Evolutionary conservation across 306 rosid genomes (phyloP), one percentile per base, ranked within the genome.

Genomic region (Quillaja saponaria): DNA sequence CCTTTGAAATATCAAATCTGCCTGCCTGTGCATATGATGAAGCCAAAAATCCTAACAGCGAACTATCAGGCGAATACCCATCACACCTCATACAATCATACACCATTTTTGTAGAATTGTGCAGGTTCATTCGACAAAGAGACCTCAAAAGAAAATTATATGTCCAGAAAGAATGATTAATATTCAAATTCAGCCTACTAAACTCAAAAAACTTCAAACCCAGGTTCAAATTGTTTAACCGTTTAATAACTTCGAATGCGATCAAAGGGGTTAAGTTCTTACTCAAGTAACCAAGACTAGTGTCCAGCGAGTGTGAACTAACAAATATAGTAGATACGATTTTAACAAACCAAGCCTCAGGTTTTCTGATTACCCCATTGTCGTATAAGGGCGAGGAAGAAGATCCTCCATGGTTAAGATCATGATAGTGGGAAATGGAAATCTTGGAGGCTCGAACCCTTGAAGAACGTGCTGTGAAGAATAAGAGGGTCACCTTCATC

Each of bases 311-410:
- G 63, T 73, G 71, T 25, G 81, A 81, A 33, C 81, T 78, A 63
- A 84, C 68, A 69, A 87, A 84, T 25, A 87, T 74, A 28, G 96
- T 84, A 38, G 80, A 85, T 13, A 85, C 86, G 55, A 87, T 81
- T 68, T 91, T 91, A 35, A 82, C 83, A 61, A 83, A 80, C 96
- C 96, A 91, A 63, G 83, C 72, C 55, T 85, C 89, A 33, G 91
- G 68, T 55, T 74, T 77, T 58, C 66, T 58, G 13, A 75, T 59
- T n/a, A 71, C 67, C 68, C 78, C 84, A 57, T 71, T 64, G 18
- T 85, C 79, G 18, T 57, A 54, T 41, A 58, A 71, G 25, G 67
- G 61, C 14, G 55, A 57, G 6, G 80, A 60, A 13, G 76, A 71
- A 44, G 77, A 61, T 56, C 69, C 82, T 49, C 69, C 76, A 16